phyloP scores from a whole-genome alignment of 2,329 filamentous ascomycete genomes.

The Colletotrichum sp. region DNA sequence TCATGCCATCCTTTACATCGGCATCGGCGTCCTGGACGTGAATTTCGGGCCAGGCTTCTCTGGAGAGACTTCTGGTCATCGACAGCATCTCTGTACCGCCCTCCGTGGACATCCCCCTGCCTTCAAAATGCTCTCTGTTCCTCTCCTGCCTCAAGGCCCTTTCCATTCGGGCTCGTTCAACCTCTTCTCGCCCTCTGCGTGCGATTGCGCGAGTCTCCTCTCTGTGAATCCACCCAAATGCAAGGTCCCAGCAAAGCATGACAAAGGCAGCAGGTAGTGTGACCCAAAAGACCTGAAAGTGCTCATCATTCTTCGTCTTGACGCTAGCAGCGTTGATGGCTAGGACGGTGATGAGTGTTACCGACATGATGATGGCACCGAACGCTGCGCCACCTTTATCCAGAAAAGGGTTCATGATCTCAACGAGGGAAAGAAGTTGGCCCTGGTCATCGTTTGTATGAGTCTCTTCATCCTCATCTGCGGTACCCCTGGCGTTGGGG shows the following conservation, averaged over 20 bases:
- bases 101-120: not conserved
- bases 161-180: not conserved
- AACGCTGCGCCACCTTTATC: constrained; percentile 70
- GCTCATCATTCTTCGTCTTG: constrained; percentile 44
- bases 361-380: constrained; percentile 69
- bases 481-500: constrained; percentile 62
- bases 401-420: constrained; percentile 78
- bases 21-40: not conserved
- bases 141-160: not conserved
- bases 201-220: constrained; percentile 69
- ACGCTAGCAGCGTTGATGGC: constrained; percentile 67
- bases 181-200: constrained; percentile 48
- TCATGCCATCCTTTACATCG: not conserved
- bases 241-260: constrained; percentile 72
- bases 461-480: constrained; percentile 51
- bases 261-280: constrained; percentile 72
- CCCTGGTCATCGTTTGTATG: constrained; percentile 49
- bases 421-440: constrained; percentile 67
- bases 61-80: not conserved
- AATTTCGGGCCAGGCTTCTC: not conserved
- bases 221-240: constrained; percentile 66
- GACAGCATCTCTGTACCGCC: not conserved
- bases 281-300: constrained; percentile 66
- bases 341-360: constrained; percentile 69
- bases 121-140: not conserved